These are phyloP conservation scores for Suillus spraguei DNA, from an alignment of 768 basidiomycete species.

Conservation along the genomic window DNA sequence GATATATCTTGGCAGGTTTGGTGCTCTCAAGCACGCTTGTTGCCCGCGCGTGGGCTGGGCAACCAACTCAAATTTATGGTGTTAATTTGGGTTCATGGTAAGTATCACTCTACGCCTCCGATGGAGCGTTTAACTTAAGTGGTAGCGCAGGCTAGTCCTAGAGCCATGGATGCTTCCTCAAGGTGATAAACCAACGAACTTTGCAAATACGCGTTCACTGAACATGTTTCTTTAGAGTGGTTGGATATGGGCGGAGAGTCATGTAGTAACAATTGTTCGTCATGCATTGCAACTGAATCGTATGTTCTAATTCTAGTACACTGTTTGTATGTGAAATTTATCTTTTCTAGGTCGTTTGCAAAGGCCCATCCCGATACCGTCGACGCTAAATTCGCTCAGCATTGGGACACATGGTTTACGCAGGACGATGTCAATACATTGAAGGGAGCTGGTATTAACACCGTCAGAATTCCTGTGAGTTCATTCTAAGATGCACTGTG, in stretches of 20 bases:
- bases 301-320: conserved; percentile 26
- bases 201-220: neutral
- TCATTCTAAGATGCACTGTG: neutral
- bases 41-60: conserved; percentile 22
- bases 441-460: conserved; percentile 61
- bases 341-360: conserved; percentile 53
- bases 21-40: conserved; percentile 22
- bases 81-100: conserved; percentile 74
- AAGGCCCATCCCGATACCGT: conserved; percentile 60
- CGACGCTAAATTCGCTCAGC: conserved; percentile 59
- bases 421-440: conserved; percentile 59
- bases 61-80: conserved; percentile 58
- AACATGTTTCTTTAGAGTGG: conserved; percentile 54
- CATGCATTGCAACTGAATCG: conserved; percentile 73
- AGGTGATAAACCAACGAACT: conserved; percentile 36
- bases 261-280: conserved; percentile 59
- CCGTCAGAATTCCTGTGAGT: conserved; percentile 76
- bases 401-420: conserved; percentile 80
- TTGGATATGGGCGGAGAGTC: conserved; percentile 67
- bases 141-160: conserved; percentile 59
- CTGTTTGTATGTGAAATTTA: neutral
- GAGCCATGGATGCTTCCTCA: conserved; percentile 85
- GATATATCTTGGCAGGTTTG: conserved; percentile 15
- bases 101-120: conserved; percentile 10
- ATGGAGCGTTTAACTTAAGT: conserved; percentile 8